Conservation (phyloP, 2,329 filamentous ascomycete genomes). For the Fulvia fulva region DNA sequence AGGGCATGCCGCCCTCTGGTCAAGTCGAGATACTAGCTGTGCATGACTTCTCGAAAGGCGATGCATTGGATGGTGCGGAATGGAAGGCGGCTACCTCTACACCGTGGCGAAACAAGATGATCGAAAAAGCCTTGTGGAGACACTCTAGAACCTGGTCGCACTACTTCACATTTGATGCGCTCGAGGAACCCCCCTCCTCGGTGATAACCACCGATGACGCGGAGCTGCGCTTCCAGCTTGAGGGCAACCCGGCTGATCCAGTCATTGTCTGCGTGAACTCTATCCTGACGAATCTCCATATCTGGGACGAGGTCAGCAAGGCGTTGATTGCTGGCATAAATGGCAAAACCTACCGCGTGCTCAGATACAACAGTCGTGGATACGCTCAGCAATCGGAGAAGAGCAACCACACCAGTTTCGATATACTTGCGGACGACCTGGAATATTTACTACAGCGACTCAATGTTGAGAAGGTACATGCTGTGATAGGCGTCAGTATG, state of each 20-base stretch:
- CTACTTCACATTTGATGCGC: conserved; percentile 72
- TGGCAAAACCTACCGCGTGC: conserved; percentile 61
- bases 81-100: conserved; percentile 62
- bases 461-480: conserved; percentile 62
- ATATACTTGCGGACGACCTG: conserved; percentile 66
- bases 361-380: conserved; percentile 75
- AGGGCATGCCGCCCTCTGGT: conserved; percentile 39
- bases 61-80: conserved; percentile 63
- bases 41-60: conserved; percentile 66
- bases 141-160: conserved; percentile 62
- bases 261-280: conserved; percentile 75
- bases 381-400: conserved; percentile 46
- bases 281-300: conserved; percentile 69
- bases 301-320: conserved; percentile 73
- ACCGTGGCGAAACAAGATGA: conserved; percentile 57
- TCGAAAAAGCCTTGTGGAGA: conserved; percentile 54
- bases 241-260: conserved; percentile 67
- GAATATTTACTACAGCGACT: conserved; percentile 63
- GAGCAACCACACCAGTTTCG: conserved; percentile 50
- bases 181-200: conserved; percentile 60
- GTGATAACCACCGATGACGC: conserved; percentile 67
- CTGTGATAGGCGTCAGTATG: conserved; percentile 72
- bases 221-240: conserved; percentile 66
- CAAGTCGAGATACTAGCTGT: conserved; percentile 60
- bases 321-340: conserved; percentile 54